Evolutionary conservation across 2,329 filamentous ascomycete species (phyloP).

Genomic region (Curvularia sp.): DNA sequence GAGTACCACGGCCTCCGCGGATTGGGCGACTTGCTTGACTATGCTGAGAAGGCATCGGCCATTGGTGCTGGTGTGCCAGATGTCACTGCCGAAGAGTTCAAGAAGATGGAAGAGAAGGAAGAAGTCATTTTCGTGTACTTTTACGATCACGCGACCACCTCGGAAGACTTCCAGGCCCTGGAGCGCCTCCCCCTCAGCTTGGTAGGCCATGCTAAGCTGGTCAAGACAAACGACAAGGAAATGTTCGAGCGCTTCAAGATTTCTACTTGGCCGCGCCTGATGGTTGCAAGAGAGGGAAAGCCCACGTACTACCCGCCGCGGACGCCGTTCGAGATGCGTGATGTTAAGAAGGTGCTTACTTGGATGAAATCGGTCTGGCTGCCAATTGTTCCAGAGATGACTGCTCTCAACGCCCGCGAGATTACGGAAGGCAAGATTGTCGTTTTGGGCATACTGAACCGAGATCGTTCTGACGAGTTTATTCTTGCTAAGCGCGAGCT

Average conservation of each 20-base stretch:
- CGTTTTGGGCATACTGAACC: conserved; percentile 87
- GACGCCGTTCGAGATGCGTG: conserved; percentile 89
- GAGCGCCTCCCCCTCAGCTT: conserved; percentile 86
- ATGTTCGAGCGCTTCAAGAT: conserved; percentile 89
- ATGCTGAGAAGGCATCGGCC: conserved; percentile 84
- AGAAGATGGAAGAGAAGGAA: conserved; percentile 86
- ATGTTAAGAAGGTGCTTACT: conserved; percentile 76
- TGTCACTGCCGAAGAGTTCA: conserved; percentile 77
- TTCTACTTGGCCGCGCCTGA: conserved; percentile 90
- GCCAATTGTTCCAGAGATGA: conserved; percentile 92
- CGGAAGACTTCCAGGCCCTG: conserved; percentile 87
- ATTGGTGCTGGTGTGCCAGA: conserved; percentile 78
- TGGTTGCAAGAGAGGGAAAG: conserved; percentile 88
- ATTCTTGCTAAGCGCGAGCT: conserved; percentile 81
- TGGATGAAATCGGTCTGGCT: conserved; percentile 99
- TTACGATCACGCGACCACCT: conserved; percentile 93
- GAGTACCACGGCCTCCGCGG: conserved; percentile 94
- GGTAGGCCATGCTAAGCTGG: conserved; percentile 88
- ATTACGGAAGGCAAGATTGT: conserved; percentile 95
- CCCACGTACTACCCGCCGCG: conserved; percentile 89
- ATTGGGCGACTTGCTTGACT: conserved; percentile 86
- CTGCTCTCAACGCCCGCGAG: conserved; percentile 86
- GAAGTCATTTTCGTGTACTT: conserved; percentile 98
- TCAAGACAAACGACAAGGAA: conserved; percentile 82
- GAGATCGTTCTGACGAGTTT: conserved; percentile 81